Percentiles rank a stretch among this genome's conserved stretches.
Evolutionary conservation across 305 asterid genomes (phyloP).

Genomic region (Euphrasia arctica): DNA sequence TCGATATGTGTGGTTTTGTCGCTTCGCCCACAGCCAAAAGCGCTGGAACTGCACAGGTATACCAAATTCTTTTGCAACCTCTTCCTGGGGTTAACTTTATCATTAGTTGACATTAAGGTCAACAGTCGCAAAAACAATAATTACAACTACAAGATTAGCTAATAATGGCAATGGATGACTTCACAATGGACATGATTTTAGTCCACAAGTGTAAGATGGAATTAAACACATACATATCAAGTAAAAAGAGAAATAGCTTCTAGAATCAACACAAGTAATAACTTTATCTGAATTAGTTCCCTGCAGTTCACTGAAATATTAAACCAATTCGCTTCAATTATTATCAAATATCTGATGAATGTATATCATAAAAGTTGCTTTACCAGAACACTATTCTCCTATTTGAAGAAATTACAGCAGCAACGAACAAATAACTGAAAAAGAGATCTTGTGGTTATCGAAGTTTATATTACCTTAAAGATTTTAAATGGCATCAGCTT

Average conservation of each 20-base stretch:
- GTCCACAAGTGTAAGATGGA: conserved; percentile 12
- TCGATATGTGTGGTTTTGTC: conserved; percentile 51
- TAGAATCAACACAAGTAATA: conserved; percentile 11
- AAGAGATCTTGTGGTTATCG: conserved; percentile 2
- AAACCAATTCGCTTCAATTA: conserved; percentile 14
- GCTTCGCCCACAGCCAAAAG: conserved; percentile 61
- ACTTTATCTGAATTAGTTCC: conserved; percentile 16
- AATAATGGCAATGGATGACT: conserved; percentile 20
- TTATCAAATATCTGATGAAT: conserved; percentile 1
- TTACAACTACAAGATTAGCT: conserved; percentile 8
- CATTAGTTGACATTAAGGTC: conserved; percentile 27
- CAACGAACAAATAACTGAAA: conserved; percentile 13
- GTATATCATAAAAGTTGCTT: conserved; percentile 8
- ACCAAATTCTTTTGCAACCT: conserved; percentile 51
- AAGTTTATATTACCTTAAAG: conserved; percentile 44
- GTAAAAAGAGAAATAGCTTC: conserved; percentile 20
- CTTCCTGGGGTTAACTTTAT: conserved; percentile 44
- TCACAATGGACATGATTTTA: conserved; percentile 9
- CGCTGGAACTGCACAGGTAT: conserved; percentile 51
- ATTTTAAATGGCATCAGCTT: conserved; percentile 40
- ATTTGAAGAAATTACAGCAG: conserved; percentile 20
- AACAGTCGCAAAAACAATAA: conserved; percentile 2
- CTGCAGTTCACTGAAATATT: conserved; percentile 16
- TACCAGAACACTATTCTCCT: conserved; percentile 15
- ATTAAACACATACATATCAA: conserved; percentile 12